These are phyloP conservation scores for Cryoendolithus antarcticus DNA, from an alignment of 2,329 filamentous ascomycete genomes.

Conservation along the genomic window DNA sequence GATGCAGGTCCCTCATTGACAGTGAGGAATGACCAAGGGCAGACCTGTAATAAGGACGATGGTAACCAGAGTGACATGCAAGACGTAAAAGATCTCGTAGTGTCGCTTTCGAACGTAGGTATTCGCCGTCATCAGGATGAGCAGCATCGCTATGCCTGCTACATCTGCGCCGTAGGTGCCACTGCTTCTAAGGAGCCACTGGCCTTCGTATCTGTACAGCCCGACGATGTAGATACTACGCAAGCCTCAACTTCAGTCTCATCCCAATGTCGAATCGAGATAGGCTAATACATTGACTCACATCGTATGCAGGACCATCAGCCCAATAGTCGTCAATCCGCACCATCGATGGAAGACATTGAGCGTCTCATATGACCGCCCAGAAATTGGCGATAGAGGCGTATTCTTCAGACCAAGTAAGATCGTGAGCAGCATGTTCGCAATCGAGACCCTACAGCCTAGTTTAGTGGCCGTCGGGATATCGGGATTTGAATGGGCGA, in stretches of 20 bases:
- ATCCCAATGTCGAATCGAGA: not conserved
- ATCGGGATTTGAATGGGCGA: not conserved
- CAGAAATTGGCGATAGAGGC: conserved; percentile 15
- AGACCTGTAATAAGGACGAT: conserved; percentile 11
- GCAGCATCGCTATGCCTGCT: conserved; percentile 12
- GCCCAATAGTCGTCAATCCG: conserved; percentile 13
- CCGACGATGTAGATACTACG: conserved; percentile 8
- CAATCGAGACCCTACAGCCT: conserved; percentile 10
- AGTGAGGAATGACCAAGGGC: not conserved
- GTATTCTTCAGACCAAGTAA: conserved; percentile 17
- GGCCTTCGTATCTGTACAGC: conserved; percentile 6
- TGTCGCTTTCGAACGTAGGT: conserved; percentile 10
- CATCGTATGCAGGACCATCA: conserved; percentile 12
- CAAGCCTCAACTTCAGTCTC: not conserved
- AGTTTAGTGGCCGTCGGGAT: not conserved
- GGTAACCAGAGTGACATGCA: conserved; percentile 11
- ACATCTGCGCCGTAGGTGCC: conserved; percentile 11
- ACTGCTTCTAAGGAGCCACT: conserved; percentile 6
- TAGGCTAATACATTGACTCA: conserved; percentile 4
- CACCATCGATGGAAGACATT: conserved; percentile 15
- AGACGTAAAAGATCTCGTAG: conserved; percentile 15
- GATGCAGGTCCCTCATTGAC: not conserved
- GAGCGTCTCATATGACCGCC: conserved; percentile 13
- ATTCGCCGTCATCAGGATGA: conserved; percentile 12
- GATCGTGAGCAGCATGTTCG: conserved; percentile 13